Evolutionary conservation across 495 filamentous ascomycete species (phyloP).

Genomic region (Chaetomidium leptoderma): DNA sequence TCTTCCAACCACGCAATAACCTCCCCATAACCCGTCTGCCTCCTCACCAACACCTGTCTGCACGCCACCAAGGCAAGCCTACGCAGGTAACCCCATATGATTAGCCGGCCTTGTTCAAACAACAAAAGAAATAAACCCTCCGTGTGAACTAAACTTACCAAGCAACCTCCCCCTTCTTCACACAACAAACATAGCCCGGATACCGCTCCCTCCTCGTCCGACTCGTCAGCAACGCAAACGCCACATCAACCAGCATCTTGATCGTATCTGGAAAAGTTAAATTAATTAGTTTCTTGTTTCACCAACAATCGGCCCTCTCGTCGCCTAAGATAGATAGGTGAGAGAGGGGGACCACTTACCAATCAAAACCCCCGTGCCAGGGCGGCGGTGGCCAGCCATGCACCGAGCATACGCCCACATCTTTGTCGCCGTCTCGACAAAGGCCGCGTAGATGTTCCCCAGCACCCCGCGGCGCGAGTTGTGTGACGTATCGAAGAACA

Average conservation of each 20-base stretch:
- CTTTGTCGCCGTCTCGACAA: conserved; percentile 73
- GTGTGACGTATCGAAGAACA: conserved; percentile 83
- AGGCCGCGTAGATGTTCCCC: conserved; percentile 66
- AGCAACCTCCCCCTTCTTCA: conserved; percentile 61
- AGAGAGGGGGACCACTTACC: conserved; percentile 49
- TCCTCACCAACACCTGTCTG: conserved; percentile 56
- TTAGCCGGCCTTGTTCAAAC: not conserved
- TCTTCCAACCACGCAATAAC: conserved; percentile 60
- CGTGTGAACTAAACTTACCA: conserved; percentile 48
- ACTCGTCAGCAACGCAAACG: conserved; percentile 60
- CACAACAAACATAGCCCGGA: conserved; percentile 52
- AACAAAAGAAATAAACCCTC: conserved; percentile 12
- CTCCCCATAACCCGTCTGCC: conserved; percentile 61
- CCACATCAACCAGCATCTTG: conserved; percentile 59
- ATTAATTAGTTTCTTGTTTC: too few relatives aligned
- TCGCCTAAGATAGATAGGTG: too few relatives aligned
- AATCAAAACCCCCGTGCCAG: conserved; percentile 49
- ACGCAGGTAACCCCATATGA: not conserved
- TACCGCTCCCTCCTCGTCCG: conserved; percentile 44
- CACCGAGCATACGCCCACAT: conserved; percentile 74
- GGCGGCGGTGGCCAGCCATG: conserved; percentile 53
- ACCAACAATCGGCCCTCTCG: too few relatives aligned
- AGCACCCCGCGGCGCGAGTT: conserved; percentile 67
- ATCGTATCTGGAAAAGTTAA: conserved; percentile 64
- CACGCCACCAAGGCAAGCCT: conserved; percentile 66